Conservation (phyloP, 2,329 filamentous ascomycete species). For the Neonectria hederae region DNA sequence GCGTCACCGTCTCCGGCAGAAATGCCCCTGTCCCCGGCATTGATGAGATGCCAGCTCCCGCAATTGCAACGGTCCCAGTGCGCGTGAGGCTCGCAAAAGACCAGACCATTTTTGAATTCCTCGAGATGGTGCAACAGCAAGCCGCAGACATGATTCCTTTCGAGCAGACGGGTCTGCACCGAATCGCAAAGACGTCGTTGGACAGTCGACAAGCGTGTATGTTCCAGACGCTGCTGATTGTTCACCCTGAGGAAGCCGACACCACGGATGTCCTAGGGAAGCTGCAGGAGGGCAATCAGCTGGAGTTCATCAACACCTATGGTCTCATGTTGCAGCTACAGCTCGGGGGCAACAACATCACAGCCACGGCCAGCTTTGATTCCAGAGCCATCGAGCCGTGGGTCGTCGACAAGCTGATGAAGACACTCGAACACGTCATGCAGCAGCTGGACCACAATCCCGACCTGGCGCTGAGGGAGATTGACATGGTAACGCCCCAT, state of each 20-base stretch:
- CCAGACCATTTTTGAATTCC: conserved; percentile 49
- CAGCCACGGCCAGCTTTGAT: conserved; percentile 13
- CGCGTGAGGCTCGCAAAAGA: conserved; percentile 40
- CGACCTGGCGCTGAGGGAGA: neutral
- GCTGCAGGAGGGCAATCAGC: neutral
- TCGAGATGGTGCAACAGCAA: conserved; percentile 47
- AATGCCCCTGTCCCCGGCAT: conserved; percentile 18
- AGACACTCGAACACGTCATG: conserved; percentile 1
- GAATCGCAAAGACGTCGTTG: conserved; percentile 20
- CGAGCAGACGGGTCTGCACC: conserved; percentile 32
- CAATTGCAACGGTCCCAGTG: conserved; percentile 35
- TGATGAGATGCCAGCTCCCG: conserved; percentile 20
- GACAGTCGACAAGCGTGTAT: conserved; percentile 10
- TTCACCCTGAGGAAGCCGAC: conserved; percentile 10
- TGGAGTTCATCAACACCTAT: conserved; percentile 7
- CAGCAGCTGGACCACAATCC: conserved; percentile 4
- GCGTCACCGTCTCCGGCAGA: conserved; percentile 17
- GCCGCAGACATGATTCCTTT: conserved; percentile 32
- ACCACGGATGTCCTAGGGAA: neutral
- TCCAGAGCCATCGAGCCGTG: neutral
- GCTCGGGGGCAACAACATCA: neutral
- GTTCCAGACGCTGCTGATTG: conserved; percentile 24
- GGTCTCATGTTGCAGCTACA: conserved; percentile 1
- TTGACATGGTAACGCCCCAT: conserved; percentile 1
- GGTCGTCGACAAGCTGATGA: neutral